Base-by-base conservation (phyloP, 768 basidiomycete genomes). In the Candolleomyces aberdarensis region DNA sequence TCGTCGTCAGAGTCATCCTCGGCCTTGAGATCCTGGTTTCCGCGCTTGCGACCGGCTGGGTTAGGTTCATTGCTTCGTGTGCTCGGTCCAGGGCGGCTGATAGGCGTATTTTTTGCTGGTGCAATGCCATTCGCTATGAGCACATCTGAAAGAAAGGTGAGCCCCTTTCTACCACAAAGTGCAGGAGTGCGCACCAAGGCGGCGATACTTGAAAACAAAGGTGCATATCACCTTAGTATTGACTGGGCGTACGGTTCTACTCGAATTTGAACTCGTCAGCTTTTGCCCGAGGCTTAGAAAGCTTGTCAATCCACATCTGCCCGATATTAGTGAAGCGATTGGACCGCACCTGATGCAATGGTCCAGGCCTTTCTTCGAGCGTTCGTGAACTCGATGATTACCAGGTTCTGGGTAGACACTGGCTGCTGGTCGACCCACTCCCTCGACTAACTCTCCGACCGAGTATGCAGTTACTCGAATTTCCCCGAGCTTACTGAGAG, bases 111-210 rank as follows among this genome's bases (percentile, higher is more conserved):
- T 3, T 26, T 26, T 26, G n/a, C 19, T 11, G 54, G 54, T 36
- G 54, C 54, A 20, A 56, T 56, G n/a, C 54, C 54, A 41, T 56
- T 39, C 10, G 54, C 54, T 9, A n/a, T n/a, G 15, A 56, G 40
- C 8, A 56, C 32, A 20, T 39, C 52, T 54, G 31, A 7, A 36
- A 5, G 11, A 36, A 36, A 36, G 26, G 26, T 36, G 36, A 36
- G 36, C 11, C 36, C 36, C 36, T 36, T 36, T 36, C 36, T 8
- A 36, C 36, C 36, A 36, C 1, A 46, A 17, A 20, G 14, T 46
- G 44, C 17, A 17, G 15, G 6, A 8, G 3, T 20, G 44, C 44
- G 15, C 14, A 53, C 52, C 52, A 22, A 53, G 31, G 19, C 39
- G 26, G 10, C 52, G 22, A 36, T 53, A 53, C 11, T 53, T 53